Evolutionary conservation across 1,284 basidiomycete species (phyloP).

Genomic region (Rhizoctonia solani): DNA sequence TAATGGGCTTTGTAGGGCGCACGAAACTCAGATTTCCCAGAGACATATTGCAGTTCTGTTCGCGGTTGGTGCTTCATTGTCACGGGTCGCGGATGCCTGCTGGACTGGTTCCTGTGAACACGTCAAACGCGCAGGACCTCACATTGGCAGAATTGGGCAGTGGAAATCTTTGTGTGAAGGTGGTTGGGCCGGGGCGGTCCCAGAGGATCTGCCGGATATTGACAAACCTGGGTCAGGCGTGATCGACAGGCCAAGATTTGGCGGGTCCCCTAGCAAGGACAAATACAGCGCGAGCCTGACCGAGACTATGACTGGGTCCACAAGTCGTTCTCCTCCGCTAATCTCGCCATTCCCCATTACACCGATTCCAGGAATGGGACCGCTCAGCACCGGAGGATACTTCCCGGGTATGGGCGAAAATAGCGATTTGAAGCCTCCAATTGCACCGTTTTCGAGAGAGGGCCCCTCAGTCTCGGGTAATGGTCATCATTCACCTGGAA

Average conservation of each 20-base stretch:
- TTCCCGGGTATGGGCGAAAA: background rate
- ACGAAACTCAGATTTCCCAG: constrained; percentile 63
- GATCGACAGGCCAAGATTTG: constrained; percentile 4
- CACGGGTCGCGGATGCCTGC: constrained; percentile 72
- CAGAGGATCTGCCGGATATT: constrained; percentile 56
- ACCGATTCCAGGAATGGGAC: constrained; percentile 18
- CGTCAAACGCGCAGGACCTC: constrained; percentile 64
- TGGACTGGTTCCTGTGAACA: constrained; percentile 73
- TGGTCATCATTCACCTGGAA: background rate
- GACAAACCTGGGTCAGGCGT: constrained; percentile 40
- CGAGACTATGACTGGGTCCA: background rate
- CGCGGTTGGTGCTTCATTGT: constrained; percentile 62
- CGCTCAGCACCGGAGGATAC: constrained; percentile 10
- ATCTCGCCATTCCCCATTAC: constrained; percentile 24
- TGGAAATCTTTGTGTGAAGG: constrained; percentile 74
- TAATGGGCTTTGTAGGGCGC: constrained; percentile 42
- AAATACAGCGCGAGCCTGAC: constrained; percentile 5
- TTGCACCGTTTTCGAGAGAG: constrained; percentile 1
- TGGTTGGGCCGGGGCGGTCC: constrained; percentile 64
- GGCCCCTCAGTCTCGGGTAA: background rate
- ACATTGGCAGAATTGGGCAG: constrained; percentile 67
- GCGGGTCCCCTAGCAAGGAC: constrained; percentile 9
- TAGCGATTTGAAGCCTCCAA: constrained; percentile 5
- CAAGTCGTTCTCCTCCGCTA: constrained; percentile 4
- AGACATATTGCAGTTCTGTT: constrained; percentile 62